Evolutionary conservation across 2,329 filamentous ascomycete species (phyloP).

Genomic region (Trichoderma sp.): DNA sequence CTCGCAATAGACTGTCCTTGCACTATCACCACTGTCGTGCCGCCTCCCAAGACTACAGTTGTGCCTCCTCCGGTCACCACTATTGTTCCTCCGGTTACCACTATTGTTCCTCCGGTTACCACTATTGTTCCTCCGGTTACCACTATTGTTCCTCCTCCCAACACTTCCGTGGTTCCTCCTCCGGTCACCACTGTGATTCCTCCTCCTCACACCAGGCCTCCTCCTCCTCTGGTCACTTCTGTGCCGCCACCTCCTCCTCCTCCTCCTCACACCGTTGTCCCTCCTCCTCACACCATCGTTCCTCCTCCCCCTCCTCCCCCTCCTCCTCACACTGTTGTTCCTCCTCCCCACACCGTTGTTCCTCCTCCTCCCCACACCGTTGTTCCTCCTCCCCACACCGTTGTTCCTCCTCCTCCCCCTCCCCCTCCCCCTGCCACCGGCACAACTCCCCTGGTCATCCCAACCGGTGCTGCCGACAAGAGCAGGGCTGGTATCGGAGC

Average conservation of each 20-base stretch:
- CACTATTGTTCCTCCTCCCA: slow-evolving; percentile 7
- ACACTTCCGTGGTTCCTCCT: slow-evolving; percentile 8
- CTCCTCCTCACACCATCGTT: slow-evolving; percentile 3
- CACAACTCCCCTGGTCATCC: slow-evolving; percentile 27
- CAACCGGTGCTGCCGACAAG: slow-evolving; percentile 38
- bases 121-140: slow-evolving; percentile 2
- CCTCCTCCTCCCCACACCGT: slow-evolving; percentile 19
- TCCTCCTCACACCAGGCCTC: neutral
- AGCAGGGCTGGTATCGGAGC: slow-evolving; percentile 35
- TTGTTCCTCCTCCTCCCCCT: slow-evolving; percentile 7
- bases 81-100: slow-evolving; percentile 10
- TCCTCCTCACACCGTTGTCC: slow-evolving; percentile 1
- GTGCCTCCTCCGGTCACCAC: slow-evolving; percentile 16
- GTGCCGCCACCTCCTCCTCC: neutral
- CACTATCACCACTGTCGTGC: slow-evolving; percentile 34
- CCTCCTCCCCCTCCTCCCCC: slow-evolving; percentile 16
- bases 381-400: slow-evolving; percentile 2
- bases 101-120: slow-evolving; percentile 17
- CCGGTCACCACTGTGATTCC: slow-evolving; percentile 11
- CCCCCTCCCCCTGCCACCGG: slow-evolving; percentile 18
- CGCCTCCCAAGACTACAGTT: neutral
- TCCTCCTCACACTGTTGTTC: slow-evolving; percentile 15
- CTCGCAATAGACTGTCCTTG: slow-evolving; percentile 44
- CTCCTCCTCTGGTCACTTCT: slow-evolving; percentile 14
- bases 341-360: slow-evolving; percentile 15